These are phyloP conservation scores for Lodderomyces theae DNA, from an alignment of 1,139 yeast genomes.

Conservation along the genomic window DNA sequence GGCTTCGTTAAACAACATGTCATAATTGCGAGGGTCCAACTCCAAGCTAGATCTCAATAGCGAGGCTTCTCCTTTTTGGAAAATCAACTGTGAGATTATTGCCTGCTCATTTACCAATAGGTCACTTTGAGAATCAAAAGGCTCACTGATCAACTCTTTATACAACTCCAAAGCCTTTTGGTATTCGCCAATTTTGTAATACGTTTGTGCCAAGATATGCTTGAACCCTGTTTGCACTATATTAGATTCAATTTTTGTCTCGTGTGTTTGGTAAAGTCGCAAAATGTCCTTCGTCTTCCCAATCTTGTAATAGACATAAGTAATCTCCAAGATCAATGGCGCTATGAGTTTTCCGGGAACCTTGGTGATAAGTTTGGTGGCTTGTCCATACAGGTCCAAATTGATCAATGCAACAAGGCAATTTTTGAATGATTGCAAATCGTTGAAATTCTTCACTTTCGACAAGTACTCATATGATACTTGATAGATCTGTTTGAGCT, in stretches of 20 bases:
- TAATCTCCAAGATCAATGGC: conserved; percentile 52
- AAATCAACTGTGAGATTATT: conserved; percentile 53
- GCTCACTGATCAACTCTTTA: conserved; percentile 44
- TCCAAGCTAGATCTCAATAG: conserved; percentile 10
- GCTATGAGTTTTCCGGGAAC: conserved; percentile 34
- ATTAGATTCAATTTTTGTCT: conserved; percentile 1
- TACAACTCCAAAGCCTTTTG: conserved; percentile 56
- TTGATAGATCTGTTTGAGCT: conserved; percentile 40
- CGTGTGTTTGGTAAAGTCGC: conserved; percentile 31
- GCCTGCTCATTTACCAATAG: conserved; percentile 70
- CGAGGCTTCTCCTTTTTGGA: conserved; percentile 11
- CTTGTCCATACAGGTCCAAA: conserved; percentile 64
- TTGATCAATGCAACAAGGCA: conserved; percentile 70
- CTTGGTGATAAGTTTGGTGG: conserved; percentile 45
- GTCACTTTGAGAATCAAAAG: conserved; percentile 48
- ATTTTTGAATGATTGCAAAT: conserved; percentile 53
- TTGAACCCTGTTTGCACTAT: conserved; percentile 44
- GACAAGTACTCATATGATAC: conserved; percentile 44
- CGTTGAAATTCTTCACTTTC: conserved; percentile 42
- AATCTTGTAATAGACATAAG: conserved; percentile 70
- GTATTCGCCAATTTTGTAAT: conserved; percentile 64
- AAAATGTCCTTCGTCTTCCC: conserved; percentile 45
- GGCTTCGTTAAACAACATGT: conserved; percentile 64
- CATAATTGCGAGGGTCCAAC: conserved; percentile 25
- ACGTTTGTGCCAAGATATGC: conserved; percentile 82